Base-by-base conservation (phyloP, 345 rosid species). In the Ailanthus altissimus region DNA sequence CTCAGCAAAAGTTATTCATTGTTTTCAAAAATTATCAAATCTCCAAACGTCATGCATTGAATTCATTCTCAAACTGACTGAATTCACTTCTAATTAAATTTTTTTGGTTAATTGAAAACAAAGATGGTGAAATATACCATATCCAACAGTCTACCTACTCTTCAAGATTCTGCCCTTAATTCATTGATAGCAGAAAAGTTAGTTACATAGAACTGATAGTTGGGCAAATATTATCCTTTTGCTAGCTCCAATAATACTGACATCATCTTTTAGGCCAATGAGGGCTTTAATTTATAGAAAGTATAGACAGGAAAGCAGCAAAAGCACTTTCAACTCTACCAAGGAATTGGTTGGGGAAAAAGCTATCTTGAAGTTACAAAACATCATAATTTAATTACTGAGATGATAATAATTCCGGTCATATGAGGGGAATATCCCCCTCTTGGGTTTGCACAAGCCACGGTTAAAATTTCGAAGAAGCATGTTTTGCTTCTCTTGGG, bases 381-480 rank as follows among this genome's bases (percentile, higher is more conserved):
- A 58, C 23, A 59, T 23, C 75, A 43, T 60, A 11, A 45, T 57
- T 46, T 25, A 71, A 38, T 54, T 45, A 26, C 45, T 26, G 25
- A 18, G 12, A 42, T 72, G 14, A 51, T 42, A 67, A 50, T 72
- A 23, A 47, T 61, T 49, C 62, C 18, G 5, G 60, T 60, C 60
- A 49, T 18, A 20, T 1, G 63, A 63, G 38, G 77, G 77, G 78
- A 64, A 75, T 75, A 62, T 62, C 18, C 67, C 65, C 2, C 46
- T 38, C 46, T 38, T 36, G 26, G 32, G 21, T 70, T 53, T 36
- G 43, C 25, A 1, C 71, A 45, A 46, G 11, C 38, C 36, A 23
- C n/a, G 51, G 40, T 16, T 57, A 58, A 58, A 57, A 58, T 12
- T 50, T 14, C 18, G 42, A 51, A 12, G 28, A 6, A 72, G 32